Base-by-base conservation (phyloP, 257 asterid genomes). In the Capsicum chinense region DNA sequence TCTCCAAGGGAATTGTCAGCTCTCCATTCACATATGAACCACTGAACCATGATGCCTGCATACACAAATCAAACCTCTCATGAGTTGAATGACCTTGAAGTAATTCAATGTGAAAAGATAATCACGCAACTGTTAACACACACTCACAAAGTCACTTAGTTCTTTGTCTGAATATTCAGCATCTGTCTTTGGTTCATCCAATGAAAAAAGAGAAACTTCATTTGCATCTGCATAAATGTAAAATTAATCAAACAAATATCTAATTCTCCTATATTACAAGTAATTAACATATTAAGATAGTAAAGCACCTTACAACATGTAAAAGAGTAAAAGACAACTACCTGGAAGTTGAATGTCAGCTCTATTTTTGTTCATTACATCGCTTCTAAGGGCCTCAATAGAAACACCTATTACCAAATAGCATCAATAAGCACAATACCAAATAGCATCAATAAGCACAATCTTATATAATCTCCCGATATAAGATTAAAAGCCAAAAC, bases 1-100 rank as follows among this genome's bases (percentile, higher is more conserved):
- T 87, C 19, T 92, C 91, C 87, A 84, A 66, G 59, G 98, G 95
- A 86, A 95, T 62, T 82, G 88, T 84, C 79, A 97, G 86, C 89
- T 89, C 93, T 90, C 98, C 98, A 84, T 81, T 89, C 84, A 85
- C 85, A 86, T 97, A 97, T 60, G 99, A 92, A 87, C 98, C 99
- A 74, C 98, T 97, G 87, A 95, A 83, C 94, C 92, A 92, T 82
- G 97, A 91, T 48, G 98, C 98, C 99, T 97, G 87, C 47, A 19
- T 66, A 63, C 80, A 81, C 19, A 84, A 15, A 71, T 58, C 78
- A 62, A 83, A 44, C 17, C 84, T 4, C 73, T 82, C 15, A 54
- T 85, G 73, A 85, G 63, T 84, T 81, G 71, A 19, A 83, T 79
- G 47, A 88, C 69, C 39, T 17, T 71, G 57, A 54, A n/a, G 56